Evolutionary conservation across 2,329 filamentous ascomycete species (phyloP), one percentile per base, ranked within the genome.

Genomic region (Xylaria sp.): DNA sequence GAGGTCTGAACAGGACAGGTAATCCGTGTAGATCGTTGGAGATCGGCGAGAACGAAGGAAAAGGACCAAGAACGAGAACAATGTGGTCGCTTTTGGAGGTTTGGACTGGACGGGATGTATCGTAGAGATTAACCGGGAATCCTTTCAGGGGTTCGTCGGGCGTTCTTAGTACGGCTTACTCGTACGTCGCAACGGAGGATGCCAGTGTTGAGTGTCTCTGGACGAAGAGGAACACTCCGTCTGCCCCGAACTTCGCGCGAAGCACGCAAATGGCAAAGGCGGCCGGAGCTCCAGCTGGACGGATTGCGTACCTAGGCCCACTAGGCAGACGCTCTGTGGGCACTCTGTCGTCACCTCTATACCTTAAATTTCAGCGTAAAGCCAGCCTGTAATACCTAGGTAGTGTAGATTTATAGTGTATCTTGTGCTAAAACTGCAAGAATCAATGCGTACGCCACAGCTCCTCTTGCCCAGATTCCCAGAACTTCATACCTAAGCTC

Each of bases 381-480:
- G 23, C 9, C 37, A 42, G 37, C 37, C 37, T 42, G 37, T 42
- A 42, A 10, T 9, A n/a, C n/a, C n/a, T n/a, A n/a, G n/a, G n/a
- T n/a, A 13, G 9, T 9, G 9, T 42, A 42, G 8, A 42, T 13
- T 42, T 42, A n/a, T 46, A 46, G 42, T 16, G 42, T n/a, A 16
- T n/a, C 13, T 9, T 37, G 18, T 30, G 48, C 47, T 37, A 13
- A 54, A 13, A 44, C 23, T 30, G 23, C 23, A 30, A 30, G 23
- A 30, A 30, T 30, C 10, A 6, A 18, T 52, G 54, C 51, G 59
- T 50, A 59, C 59, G 61, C 61, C 59, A 63, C 54, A 39, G 13
- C 19, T 37, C 7, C 16, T n/a, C 35, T 3, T 7, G 10, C 2
- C 6, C 23, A 30, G 23, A 30, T 30, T 30, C 23, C 23, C 23